A percentile compares a stretch with the other conserved stretches of the same genome.
phyloP scores from a whole-genome alignment of 108 stramenopile species.

The Phaeodactylum tricornutum region DNA sequence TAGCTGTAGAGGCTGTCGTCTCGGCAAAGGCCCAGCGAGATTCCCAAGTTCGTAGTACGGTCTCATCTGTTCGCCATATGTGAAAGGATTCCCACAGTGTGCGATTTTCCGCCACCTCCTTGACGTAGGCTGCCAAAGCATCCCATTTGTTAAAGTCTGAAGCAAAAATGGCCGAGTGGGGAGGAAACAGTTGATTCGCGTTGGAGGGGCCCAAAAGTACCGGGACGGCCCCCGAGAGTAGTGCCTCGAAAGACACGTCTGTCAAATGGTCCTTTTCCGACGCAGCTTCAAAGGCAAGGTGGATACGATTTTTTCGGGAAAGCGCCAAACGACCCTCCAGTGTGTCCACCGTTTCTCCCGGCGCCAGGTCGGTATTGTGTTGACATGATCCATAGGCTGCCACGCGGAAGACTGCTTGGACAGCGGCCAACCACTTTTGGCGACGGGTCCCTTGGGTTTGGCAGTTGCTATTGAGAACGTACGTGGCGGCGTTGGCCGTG shows the following conservation, averaged over 20 bases:
- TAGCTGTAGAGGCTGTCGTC: too few species aligned
- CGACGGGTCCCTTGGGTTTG: conserved; percentile 12
- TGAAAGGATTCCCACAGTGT: conserved; percentile 57
- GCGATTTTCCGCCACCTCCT: conserved; percentile 28
- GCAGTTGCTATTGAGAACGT: conserved; percentile 21
- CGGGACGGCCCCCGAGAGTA: conserved; percentile 54
- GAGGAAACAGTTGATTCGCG: conserved; percentile 34
- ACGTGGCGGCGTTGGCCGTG: conserved; percentile 18
- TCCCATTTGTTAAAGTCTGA: conserved; percentile 24
- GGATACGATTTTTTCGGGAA: conserved; percentile 43
- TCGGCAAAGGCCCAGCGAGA: conserved; percentile 28
- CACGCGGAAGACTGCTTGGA: conserved; percentile 11
- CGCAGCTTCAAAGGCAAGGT: conserved; percentile 49
- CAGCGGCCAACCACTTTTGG: conserved; percentile 20
- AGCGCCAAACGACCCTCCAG: conserved; percentile 24
- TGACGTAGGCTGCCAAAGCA: conserved; percentile 29
- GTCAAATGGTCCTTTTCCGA: conserved; percentile 60
- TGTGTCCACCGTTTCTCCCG: conserved; percentile 16
- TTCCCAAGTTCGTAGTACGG: conserved; percentile 20
- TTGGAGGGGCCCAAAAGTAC: conserved; percentile 59
- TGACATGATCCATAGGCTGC: conserved; percentile 22
- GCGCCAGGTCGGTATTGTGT: conserved; percentile 30
- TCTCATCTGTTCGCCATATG: conserved; percentile 41
- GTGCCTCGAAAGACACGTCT: conserved; percentile 49
- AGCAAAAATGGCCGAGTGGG: conserved; percentile 31